Evolutionary conservation across 176 grass and related monocot genomes (phyloP).

Genomic region (Rhynchospora breviuscula): DNA sequence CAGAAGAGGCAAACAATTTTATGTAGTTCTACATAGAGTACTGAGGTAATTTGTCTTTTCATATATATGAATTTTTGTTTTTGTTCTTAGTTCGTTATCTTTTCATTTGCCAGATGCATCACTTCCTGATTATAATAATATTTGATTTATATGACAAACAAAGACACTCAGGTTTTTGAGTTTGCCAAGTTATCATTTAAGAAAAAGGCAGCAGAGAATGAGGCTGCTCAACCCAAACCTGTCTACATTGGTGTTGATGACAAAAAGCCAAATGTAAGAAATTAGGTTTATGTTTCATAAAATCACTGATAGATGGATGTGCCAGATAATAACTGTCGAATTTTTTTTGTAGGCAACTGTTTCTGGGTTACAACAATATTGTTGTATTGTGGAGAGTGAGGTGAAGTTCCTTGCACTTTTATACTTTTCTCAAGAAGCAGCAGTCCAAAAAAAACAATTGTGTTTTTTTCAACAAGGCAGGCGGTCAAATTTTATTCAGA

Average conservation of each 20-base stretch:
- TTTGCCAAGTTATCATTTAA: conserved; percentile 42
- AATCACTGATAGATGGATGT: not conserved
- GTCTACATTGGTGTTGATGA: conserved; percentile 44
- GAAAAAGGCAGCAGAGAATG: conserved; percentile 8
- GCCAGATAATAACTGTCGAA: no score
- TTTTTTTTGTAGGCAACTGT: conserved; percentile 30
- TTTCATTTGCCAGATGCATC: not conserved
- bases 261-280: conserved; percentile 30
- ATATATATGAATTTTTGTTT: not conserved
- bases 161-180: conserved; percentile 27
- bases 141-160: not conserved
- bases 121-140: not conserved
- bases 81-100: not conserved
- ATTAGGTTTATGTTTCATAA: not conserved
- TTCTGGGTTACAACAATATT: conserved; percentile 37
- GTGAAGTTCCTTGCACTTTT: conserved; percentile 33
- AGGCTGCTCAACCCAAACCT: conserved; percentile 12
- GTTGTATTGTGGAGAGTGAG: conserved; percentile 33
- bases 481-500: conserved; percentile 34
- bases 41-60: conserved; percentile 16
- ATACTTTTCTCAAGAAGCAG: conserved; percentile 39
- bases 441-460: conserved; percentile 40
- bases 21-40: conserved; percentile 36
- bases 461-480: conserved; percentile 41
- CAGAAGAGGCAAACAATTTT: conserved; percentile 44